A percentile compares a stretch with the other conserved stretches of the same genome.
phyloP scores from a whole-genome alignment of 1,284 basidiomycete species.

The Pseudozyma sp. region DNA sequence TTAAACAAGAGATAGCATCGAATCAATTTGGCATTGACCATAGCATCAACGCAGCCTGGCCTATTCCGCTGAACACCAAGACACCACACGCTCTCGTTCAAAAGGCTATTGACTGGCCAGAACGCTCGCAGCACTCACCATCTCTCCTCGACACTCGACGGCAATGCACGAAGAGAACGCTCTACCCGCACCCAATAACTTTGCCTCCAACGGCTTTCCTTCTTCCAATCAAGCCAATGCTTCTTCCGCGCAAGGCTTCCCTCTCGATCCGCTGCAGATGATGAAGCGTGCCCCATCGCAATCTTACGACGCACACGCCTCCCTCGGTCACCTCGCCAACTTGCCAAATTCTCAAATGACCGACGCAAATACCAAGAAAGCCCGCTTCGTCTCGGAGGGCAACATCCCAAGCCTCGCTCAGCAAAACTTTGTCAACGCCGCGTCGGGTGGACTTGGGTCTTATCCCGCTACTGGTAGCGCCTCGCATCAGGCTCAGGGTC shows the following conservation, averaged over 20 bases:
- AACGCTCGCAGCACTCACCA: not conserved
- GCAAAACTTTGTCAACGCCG: slow-evolving; percentile 33
- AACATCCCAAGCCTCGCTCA: slow-evolving; percentile 49
- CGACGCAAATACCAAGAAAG: slow-evolving; percentile 47
- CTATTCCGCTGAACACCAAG: too few species aligned
- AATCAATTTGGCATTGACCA: too few species aligned
- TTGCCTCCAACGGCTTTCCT: slow-evolving; percentile 34
- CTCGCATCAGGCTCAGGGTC: slow-evolving; percentile 16
- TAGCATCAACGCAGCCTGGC: too few species aligned
- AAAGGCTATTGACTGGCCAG: too few species aligned
- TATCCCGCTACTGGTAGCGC: slow-evolving; percentile 12
- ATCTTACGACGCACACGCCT: slow-evolving; percentile 51
- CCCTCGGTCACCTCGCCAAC: slow-evolving; percentile 29
- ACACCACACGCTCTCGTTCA: too few species aligned
- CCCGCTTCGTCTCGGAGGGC: slow-evolving; percentile 59
- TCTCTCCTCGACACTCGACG: slow-evolving; percentile 8
- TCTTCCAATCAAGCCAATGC: slow-evolving; percentile 15
- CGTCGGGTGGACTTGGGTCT: slow-evolving; percentile 13
- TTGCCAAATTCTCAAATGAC: slow-evolving; percentile 27
- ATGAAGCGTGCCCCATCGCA: slow-evolving; percentile 59
- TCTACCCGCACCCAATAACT: slow-evolving; percentile 29
- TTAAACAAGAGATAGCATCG: too few species aligned
- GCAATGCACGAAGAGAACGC: slow-evolving; percentile 37
- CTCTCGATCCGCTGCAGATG: slow-evolving; percentile 49
- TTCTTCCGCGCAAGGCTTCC: slow-evolving; percentile 26